These are phyloP conservation scores for Amanita muscaria DNA, from an alignment of 768 basidiomycete species.

Conservation along the genomic window DNA sequence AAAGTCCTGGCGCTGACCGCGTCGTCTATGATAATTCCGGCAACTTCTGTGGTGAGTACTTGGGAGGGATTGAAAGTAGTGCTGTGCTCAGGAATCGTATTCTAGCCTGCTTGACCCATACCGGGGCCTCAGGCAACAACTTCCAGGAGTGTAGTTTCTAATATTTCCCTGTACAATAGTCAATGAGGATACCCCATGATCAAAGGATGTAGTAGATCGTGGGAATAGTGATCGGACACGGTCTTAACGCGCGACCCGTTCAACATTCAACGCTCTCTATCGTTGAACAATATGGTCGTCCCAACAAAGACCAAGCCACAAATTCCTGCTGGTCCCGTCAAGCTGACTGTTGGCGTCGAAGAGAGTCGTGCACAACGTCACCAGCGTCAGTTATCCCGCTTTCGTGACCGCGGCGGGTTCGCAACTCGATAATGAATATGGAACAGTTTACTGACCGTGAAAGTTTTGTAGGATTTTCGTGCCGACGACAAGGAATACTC, in stretches of 20 bases:
- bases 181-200: not conserved
- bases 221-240: too few species aligned
- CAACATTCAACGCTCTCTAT: too few species aligned
- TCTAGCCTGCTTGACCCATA: conserved; percentile 22
- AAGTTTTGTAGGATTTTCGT: conserved; percentile 41
- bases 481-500: conserved; percentile 38
- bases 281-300: too few species aligned
- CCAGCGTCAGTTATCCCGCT: conserved; percentile 55
- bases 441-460: not conserved
- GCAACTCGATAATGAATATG: conserved; percentile 14
- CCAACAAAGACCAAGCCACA: conserved; percentile 2
- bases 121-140: conserved; percentile 18
- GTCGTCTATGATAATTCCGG: conserved; percentile 20
- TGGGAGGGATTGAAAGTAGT: not conserved
- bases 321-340: not conserved
- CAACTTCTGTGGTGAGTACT: conserved; percentile 19
- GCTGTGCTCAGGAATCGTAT: not conserved
- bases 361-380: conserved; percentile 54
- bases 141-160: conserved; percentile 20
- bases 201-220: too few species aligned
- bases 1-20: conserved; percentile 22
- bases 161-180: not conserved
- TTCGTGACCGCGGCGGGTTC: conserved; percentile 62
- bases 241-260: too few species aligned
- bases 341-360: conserved; percentile 18